Base-by-base conservation (phyloP, 2,329 filamentous ascomycete species). In the Diaporthe sp. region DNA sequence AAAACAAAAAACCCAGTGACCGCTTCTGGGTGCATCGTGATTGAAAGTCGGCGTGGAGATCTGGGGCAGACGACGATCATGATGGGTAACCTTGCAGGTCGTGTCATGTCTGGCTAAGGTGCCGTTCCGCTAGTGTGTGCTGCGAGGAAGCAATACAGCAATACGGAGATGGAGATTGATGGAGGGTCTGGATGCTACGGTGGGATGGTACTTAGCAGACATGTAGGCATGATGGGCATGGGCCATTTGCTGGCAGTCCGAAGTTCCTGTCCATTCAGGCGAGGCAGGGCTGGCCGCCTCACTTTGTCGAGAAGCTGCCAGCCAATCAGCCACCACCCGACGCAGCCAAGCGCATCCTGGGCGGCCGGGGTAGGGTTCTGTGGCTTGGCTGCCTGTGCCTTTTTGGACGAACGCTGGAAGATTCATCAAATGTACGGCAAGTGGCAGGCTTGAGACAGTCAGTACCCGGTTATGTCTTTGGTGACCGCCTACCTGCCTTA, bases 261-360 rank as follows among this genome's bases (percentile, higher is more conserved):
- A 63, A 53, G 32, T 69, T 74, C 55, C 39, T 75, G 69, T 44
- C 74, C 71, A 73, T 15, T 73, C 71, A 73, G 71, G 63, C 61
- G 51, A 50, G 63, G 63, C 71, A 73, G 56, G 71, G 71, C 71
- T 71, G 56, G 71, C 44, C 71, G 71, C 71, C 71, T 73, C 71
- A 73, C 71, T 73, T 69, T 61, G 58, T 25, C 55, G 19, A 42
- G 63, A 55, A 15, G 42, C 44, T 69, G 63, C 37, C 42, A 73
- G 71, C 71, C 71, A 73, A 73, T 70, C 71, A 73, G 71, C 47
- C 63, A 32, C 22, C 25, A 32, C 12, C 12, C 56, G 51, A 53
- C 53, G 44, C 59, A 51, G 39, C 55, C 63, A 61, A 51, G 53
- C 39, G 37, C 53, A 37, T 42, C 61, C 47, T 56, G 51, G n/a